These are phyloP conservation scores for Lentithecium fluviatile DNA, from an alignment of 495 filamentous ascomycete species.

Conservation along the genomic window DNA sequence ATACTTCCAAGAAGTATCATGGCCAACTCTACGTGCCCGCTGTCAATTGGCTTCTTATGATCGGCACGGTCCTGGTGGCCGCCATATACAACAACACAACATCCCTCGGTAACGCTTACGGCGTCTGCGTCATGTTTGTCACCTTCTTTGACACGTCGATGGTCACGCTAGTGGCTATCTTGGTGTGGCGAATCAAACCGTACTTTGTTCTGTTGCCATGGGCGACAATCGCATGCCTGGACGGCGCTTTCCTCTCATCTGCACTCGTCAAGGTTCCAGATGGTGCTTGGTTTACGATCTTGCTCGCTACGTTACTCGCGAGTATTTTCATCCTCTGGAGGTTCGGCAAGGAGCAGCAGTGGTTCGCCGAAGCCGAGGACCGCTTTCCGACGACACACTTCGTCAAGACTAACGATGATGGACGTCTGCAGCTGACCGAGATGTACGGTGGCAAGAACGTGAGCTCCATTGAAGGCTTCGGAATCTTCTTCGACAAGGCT, in stretches of 20 bases:
- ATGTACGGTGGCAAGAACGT: constrained; percentile 31
- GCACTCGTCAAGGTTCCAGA: constrained; percentile 67
- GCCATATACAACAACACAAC: constrained; percentile 69
- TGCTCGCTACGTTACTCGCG: constrained; percentile 58
- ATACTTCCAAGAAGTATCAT: constrained; percentile 64
- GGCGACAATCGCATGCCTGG: constrained; percentile 59
- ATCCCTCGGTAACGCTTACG: constrained; percentile 53
- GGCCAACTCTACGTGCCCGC: constrained; percentile 71
- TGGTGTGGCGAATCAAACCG: constrained; percentile 64
- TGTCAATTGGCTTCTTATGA: constrained; percentile 71
- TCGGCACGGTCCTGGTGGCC: constrained; percentile 71
- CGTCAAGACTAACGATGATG: constrained; percentile 28
- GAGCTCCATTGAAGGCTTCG: constrained; percentile 37
- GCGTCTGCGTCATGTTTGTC: constrained; percentile 71
- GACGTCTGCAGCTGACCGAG: constrained; percentile 28
- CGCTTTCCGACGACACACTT: constrained; percentile 47
- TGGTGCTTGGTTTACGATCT: constrained; percentile 73
- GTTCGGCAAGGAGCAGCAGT: constrained; percentile 72
- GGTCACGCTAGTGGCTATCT: constrained; percentile 63
- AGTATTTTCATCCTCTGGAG: constrained; percentile 68
- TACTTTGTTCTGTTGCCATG: constrained; percentile 60
- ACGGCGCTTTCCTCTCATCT: constrained; percentile 65
- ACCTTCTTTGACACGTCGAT: constrained; percentile 73
- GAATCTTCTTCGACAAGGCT: constrained; percentile 45
- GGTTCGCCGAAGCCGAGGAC: constrained; percentile 63